Conservation (phyloP, 805 yeast species). For the Zygotorulaspora florentina region DNA sequence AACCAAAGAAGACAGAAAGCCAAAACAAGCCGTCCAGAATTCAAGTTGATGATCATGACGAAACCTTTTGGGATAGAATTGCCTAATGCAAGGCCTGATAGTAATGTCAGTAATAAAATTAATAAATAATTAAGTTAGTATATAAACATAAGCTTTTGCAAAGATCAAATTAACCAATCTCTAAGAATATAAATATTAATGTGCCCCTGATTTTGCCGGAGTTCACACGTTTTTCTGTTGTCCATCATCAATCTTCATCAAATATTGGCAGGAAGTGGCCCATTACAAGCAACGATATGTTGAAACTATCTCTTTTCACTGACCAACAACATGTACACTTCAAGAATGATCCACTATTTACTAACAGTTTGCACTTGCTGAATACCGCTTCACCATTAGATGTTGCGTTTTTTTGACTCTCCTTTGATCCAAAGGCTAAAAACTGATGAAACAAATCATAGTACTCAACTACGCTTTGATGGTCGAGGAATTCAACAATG, state of each 20-base stretch:
- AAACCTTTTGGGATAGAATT: constrained; percentile 22
- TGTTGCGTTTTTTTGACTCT: constrained; percentile 7
- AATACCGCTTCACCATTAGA: constrained; percentile 21
- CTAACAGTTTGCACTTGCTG: constrained; percentile 38
- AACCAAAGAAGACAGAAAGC: neutral
- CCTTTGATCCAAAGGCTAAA: constrained; percentile 50
- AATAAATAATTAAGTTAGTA: no score
- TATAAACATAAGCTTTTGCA: no score
- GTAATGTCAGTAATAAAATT: no score
- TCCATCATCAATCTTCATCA: constrained; percentile 13
- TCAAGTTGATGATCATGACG: constrained; percentile 22
- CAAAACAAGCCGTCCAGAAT: constrained; percentile 20
- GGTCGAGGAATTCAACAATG: constrained; percentile 81
- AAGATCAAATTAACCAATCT: no score
- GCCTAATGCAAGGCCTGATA: constrained; percentile 1
- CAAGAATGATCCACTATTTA: constrained; percentile 39
- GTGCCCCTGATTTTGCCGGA: neutral
- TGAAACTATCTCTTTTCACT: constrained; percentile 76
- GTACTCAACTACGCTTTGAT: constrained; percentile 65
- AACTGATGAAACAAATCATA: constrained; percentile 61
- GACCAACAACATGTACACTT: constrained; percentile 83
- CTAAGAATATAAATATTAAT: neutral
- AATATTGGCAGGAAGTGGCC: constrained; percentile 76
- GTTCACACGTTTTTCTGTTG: neutral
- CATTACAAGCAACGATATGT: constrained; percentile 76